Evolutionary conservation across 1,139 yeast genomes (phyloP), one percentile per base, ranked within the genome.

Genomic region (Candida pseudocylindracea): DNA sequence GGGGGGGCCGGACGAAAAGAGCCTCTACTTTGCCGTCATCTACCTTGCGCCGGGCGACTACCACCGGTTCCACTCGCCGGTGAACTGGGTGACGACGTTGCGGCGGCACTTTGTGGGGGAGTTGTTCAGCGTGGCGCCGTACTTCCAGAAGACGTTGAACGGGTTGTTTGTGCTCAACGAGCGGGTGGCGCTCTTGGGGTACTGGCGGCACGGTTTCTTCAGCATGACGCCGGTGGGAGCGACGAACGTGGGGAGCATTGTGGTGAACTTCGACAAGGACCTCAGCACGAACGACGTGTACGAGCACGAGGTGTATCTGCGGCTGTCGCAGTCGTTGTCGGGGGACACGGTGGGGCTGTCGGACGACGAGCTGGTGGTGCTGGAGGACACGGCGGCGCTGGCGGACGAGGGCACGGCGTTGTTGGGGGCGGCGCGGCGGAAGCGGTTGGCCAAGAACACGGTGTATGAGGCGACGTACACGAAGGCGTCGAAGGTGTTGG

Each of bases 201-300:
- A 80, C 45, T 91, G 98, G 96, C 79, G 79, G 48, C 67, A 88
- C 50, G 99, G 99, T 0, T 91, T 91, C 48, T 88, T 88, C 56
- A 76, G 93, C 39, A 91, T 91, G 99, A 85, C 93, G 2, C 96
- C 98, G 0, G 98, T 91, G 9, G 99, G 99, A 24, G 99, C 99
- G 26, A 91, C 98, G 7, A 91, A 91, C 51, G 99, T 91, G 29
- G 99, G 99, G 12, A 76, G 93, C 44, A 88, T 91, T 41, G 72
- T 78, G 36, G 67, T 91, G 40, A 81, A 85, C 48, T 91, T 91
- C 45, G 99, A 91, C 54, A 75, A 78, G 52, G 88, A 81, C 46
- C 64, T 91, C 45, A 68, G 74, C 35, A 91, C 98, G 5, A 91
- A 91, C 49, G 72, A 71, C 33, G 56, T 63, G 28, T 72, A 67